phyloP scores from a whole-genome alignment of 2,329 filamentous ascomycete genomes.

The Geosmithia flava region DNA sequence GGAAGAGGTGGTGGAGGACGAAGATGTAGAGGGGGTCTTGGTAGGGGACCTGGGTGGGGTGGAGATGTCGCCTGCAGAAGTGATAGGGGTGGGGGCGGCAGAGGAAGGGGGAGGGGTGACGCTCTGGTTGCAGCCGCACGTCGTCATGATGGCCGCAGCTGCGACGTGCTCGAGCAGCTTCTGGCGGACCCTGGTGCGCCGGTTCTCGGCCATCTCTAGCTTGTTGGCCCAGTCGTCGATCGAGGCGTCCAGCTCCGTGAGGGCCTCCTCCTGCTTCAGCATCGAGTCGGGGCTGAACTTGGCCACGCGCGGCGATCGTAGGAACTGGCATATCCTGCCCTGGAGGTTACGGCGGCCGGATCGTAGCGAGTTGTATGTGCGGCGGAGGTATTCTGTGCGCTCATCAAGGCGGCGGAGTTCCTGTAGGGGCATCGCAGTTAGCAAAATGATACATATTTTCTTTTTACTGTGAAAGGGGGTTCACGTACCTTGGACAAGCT shows the following conservation, averaged over 20 bases:
- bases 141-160: conserved; percentile 45
- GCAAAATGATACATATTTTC: conserved; percentile 3
- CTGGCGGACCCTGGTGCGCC: conserved; percentile 61
- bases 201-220: conserved; percentile 69
- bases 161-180: conserved; percentile 75
- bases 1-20: conserved; percentile 17
- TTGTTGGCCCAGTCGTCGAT: conserved; percentile 75
- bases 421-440: conserved; percentile 17
- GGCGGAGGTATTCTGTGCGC: conserved; percentile 65
- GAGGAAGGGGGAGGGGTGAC: conserved; percentile 41
- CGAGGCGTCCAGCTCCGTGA: conserved; percentile 62
- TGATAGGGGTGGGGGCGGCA: conserved; percentile 1
- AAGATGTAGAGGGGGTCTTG: conserved; percentile 21
- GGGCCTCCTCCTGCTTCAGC: conserved; percentile 67
- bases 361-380: conserved; percentile 62
- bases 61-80: conserved; percentile 29
- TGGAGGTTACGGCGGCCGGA: conserved; percentile 68
- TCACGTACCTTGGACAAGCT: conserved; percentile 45
- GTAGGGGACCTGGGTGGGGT: conserved; percentile 49
- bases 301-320: conserved; percentile 57
- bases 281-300: conserved; percentile 65
- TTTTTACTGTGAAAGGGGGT: not conserved
- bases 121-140: conserved; percentile 40
- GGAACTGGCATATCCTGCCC: conserved; percentile 63
- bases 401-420: conserved; percentile 69